Evolutionary conservation across 768 basidiomycete genomes (phyloP), one percentile per base, ranked within the genome.

Genomic region (Lactifluus hygrophoroides): DNA sequence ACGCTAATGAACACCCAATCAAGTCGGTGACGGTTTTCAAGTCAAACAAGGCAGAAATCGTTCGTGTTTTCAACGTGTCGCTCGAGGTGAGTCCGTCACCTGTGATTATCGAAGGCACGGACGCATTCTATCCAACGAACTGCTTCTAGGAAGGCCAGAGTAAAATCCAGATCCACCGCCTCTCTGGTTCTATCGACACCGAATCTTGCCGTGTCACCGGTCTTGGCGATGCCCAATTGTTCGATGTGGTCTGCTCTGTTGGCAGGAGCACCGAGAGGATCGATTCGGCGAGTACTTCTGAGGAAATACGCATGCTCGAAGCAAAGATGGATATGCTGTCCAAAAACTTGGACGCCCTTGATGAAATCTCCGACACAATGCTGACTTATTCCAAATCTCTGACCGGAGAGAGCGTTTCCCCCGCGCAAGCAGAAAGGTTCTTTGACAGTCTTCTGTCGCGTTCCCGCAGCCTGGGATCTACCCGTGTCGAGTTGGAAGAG

Each of bases 21-120:
- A 77, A 80, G 60, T 76, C 79, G 10, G 79, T 81, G 1, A 82
- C 80, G 0, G 72, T 84, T 37, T 81, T 80, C 70, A 80, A 79
- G 67, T 79, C 79, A 7, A 70, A 70, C 54, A 79, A 76, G 56
- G 83, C 82, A 1, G 80, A 85, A 64, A 69, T 85, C 19, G 77
- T 79, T 40, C 76, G 83, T 9, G 71, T 71, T 0, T 82, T 84
- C 67, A 60, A 71, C 0, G 52, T 82, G 4, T 68, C 74, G 10
- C 74, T 85, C 11, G 68, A 79, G 73, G 82, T 82, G 68, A n/a
- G 70, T 63, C n/a, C 6, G 19, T 35, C 32, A 17, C 30, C 10
- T 9, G 11, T 35, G 21, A 17, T 23, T 32, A 9, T 28, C n/a
- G 38, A 13, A 8, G 23, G 8, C 14, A 9, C 9, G 13, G 5